Base-by-base conservation (phyloP, 2,329 filamentous ascomycete species). In the Drechslerella stenobrocha region DNA sequence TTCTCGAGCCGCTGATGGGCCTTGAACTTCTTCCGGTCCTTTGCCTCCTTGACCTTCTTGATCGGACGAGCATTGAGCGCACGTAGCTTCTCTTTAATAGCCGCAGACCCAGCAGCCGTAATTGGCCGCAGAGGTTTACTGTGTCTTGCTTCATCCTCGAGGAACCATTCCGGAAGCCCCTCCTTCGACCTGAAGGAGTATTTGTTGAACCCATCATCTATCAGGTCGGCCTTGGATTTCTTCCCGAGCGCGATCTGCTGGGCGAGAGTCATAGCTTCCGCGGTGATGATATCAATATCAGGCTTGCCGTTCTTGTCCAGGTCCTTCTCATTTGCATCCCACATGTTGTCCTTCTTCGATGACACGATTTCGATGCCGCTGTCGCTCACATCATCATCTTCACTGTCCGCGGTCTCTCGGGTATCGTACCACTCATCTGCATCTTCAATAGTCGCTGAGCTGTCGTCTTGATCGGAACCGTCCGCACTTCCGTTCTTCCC, bases 281-380 rank as follows among this genome's bases (percentile, higher is more conserved):
- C 93, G n/a, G 93, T 98, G 74, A 97, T 95, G 74, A 98, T 97
- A 76, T 97, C 90, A 77, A 98, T 95, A 75, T 96, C 91, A 82
- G 77, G 75, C 73, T 81, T 83, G 60, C 86, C 86, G 72, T 88
- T 83, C 57, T 84, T 80, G 70, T 79, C 81, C 52, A 82, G 81
- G 67, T 83, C 84, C 52, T 85, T 82, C 67, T 84, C 80, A 46
- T 84, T 66, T 11, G 71, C 80, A 72, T 89, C 86, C 87, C 87
- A 90, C 63, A 83, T 79, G 3, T 79, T 79, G 37, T 84, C 80
- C 42, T 81, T 79, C 2, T 77, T 76, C 52, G 75, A 76, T 72
- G 83, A 84, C 22, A 87, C 84, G 15, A 84, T 80, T 73, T 89
- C 85, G 63, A 89, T 87, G 1, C 80, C 80, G 46, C 80, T 76